Percentiles rank a stretch among this genome's conserved stretches.
Evolutionary conservation across 2,329 filamentous ascomycete genomes (phyloP).

Genomic region (Colletotrichum sp.): DNA sequence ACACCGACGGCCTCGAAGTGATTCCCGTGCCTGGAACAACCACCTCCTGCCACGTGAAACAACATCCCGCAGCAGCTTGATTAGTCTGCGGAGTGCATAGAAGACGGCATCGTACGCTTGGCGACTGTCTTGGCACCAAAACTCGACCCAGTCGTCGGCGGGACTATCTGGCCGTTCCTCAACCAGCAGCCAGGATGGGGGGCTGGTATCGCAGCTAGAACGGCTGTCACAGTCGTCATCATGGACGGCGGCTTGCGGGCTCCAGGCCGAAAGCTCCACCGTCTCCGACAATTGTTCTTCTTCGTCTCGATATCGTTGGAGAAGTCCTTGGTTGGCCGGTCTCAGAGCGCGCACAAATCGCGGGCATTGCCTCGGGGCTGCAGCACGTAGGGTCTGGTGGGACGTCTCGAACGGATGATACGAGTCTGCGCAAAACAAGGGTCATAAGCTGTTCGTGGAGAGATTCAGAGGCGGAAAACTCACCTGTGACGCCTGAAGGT

Average conservation of each 20-base stretch:
- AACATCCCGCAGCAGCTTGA: not conserved
- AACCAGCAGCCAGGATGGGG: not conserved
- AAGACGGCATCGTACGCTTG: not conserved
- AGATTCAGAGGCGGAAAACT: not conserved
- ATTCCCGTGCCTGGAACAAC: not conserved
- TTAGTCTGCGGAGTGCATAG: not conserved
- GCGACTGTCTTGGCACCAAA: not conserved
- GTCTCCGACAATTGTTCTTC: not conserved
- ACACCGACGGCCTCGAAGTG: not conserved
- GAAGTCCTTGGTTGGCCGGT: not conserved
- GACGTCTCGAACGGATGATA: not conserved
- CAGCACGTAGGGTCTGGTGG: not conserved
- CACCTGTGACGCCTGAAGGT: not conserved
- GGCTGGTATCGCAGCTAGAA: not conserved
- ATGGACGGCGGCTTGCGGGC: not conserved
- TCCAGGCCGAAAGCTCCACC: not conserved
- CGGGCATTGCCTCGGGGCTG: not conserved
- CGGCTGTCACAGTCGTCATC: not conserved
- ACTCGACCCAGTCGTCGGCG: not conserved
- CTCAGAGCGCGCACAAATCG: not conserved
- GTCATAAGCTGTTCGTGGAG: not conserved
- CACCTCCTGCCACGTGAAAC: not conserved
- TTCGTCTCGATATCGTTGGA: not conserved
- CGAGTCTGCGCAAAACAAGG: not conserved
- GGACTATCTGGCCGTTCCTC: not conserved